Evolutionary conservation across 495 filamentous ascomycete genomes (phyloP).

Genomic region (Neurospora sp.): DNA sequence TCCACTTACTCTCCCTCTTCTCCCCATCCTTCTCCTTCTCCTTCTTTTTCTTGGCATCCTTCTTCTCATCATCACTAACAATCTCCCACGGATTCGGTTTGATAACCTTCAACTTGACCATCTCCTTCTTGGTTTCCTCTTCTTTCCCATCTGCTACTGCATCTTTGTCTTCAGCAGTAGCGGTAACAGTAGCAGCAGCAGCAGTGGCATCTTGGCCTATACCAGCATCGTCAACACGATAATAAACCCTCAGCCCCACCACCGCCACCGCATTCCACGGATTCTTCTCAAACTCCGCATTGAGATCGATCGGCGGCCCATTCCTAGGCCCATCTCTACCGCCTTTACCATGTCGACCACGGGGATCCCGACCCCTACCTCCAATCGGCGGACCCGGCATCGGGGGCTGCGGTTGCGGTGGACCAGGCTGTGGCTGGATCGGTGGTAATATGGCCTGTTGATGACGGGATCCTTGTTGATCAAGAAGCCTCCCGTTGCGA

Average conservation of each 20-base stretch:
- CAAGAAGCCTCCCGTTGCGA: not conserved
- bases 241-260: constrained; percentile 68
- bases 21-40: constrained; percentile 6
- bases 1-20: constrained; percentile 14
- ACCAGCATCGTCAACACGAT: constrained; percentile 28
- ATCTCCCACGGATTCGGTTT: constrained; percentile 25
- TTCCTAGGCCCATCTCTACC: not conserved
- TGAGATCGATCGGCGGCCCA: not conserved
- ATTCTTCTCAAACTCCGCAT: constrained; percentile 42
- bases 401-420: not conserved
- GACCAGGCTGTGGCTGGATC: constrained; percentile 3
- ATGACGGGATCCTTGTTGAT: not conserved
- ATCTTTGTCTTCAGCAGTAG: not conserved
- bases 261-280: constrained; percentile 85
- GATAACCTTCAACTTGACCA: constrained; percentile 30
- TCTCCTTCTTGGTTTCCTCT: constrained; percentile 35
- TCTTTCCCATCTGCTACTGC: not conserved
- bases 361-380: constrained; percentile 1
- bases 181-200: not conserved
- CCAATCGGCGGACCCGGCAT: not conserved
- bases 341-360: not conserved
- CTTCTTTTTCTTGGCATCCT: constrained; percentile 8
- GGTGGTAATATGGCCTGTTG: not conserved
- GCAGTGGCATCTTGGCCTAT: not conserved
- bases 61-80: constrained; percentile 10